phyloP scores from a whole-genome alignment of 2,329 filamentous ascomycete species.

The Beauveria brongniartii region DNA sequence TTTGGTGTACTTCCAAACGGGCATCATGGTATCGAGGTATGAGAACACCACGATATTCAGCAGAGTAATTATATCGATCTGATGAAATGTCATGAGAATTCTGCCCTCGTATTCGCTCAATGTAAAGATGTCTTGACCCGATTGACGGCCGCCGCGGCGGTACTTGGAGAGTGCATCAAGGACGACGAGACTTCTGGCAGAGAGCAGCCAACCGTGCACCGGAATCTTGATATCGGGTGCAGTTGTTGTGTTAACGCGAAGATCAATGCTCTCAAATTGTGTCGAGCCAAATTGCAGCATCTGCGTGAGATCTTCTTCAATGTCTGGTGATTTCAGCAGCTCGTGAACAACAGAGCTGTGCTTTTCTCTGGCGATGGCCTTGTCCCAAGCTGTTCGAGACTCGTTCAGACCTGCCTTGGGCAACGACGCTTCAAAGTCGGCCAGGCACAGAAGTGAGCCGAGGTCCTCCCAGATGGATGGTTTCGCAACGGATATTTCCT shows the following conservation, averaged over 20 bases:
- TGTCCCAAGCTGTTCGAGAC: conserved; percentile 33
- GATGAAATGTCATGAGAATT: conserved; percentile 54
- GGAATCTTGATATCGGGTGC: conserved; percentile 66
- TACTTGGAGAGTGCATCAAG: conserved; percentile 53
- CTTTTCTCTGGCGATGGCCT: conserved; percentile 32
- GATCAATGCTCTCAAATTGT: conserved; percentile 34
- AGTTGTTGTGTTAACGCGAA: conserved; percentile 46
- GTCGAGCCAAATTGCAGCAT: conserved; percentile 37
- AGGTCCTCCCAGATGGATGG: conserved; percentile 68
- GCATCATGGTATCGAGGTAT: conserved; percentile 72
- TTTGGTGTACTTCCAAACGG: conserved; percentile 77
- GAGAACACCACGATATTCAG: conserved; percentile 72
- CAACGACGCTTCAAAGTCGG: conserved; percentile 44
- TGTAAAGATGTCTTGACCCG: conserved; percentile 21
- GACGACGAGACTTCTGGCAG: conserved; percentile 63
- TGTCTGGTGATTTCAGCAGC: conserved; percentile 53
- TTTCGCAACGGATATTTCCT: conserved; percentile 58
- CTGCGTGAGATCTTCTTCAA: conserved; percentile 53
- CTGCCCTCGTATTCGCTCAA: conserved; percentile 37
- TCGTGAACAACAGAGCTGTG: conserved; percentile 42
- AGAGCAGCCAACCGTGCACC: conserved; percentile 72
- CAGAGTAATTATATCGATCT: conserved; percentile 68
- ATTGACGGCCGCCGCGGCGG: conserved; percentile 25
- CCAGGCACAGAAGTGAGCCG: conserved; percentile 59
- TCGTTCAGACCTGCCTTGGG: conserved; percentile 21